Evolutionary conservation across 2,329 filamentous ascomycete species (phyloP).

Genomic region (Diaporthe aspalathi): DNA sequence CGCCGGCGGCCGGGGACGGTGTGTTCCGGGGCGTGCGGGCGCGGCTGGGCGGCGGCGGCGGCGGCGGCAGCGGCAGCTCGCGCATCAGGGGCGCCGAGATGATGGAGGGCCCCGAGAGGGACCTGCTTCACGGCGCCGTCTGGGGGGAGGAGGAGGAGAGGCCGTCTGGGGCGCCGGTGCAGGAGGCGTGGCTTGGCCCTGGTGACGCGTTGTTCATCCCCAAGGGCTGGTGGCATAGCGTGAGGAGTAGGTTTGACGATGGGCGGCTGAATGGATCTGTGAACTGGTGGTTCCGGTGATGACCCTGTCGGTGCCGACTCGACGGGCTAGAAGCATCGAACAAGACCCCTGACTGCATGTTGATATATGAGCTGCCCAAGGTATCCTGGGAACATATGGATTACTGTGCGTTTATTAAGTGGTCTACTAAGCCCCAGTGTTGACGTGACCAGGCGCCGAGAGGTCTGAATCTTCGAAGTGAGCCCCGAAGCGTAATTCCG

Average conservation of each 20-base stretch:
- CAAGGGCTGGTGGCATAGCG: conserved; percentile 87
- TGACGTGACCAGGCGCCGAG: no score
- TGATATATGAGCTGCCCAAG: not conserved
- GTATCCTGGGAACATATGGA: no score
- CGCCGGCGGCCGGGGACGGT: conserved; percentile 69
- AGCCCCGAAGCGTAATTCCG: no score
- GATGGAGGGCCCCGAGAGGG: conserved; percentile 84
- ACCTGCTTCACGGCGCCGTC: conserved; percentile 73
- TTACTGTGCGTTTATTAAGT: no score
- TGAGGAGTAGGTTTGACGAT: conserved; percentile 68
- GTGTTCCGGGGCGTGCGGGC: conserved; percentile 69
- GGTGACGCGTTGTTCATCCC: conserved; percentile 85
- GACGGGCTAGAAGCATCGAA: not conserved
- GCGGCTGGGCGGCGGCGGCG: conserved; percentile 49
- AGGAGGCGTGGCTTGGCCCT: conserved; percentile 67
- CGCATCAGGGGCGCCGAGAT: conserved; percentile 83
- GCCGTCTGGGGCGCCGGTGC: conserved; percentile 41
- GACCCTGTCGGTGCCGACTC: not conserved
- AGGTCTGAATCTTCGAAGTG: no score
- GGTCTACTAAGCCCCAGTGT: no score
- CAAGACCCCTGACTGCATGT: no score
- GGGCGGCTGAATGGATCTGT: conserved; percentile 57
- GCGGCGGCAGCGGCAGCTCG: conserved; percentile 50
- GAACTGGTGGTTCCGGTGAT: conserved; percentile 85
- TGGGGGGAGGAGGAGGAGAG: conserved; percentile 63